Conservation (phyloP, 2,329 filamentous ascomycete species). For the Amesomyces nigricolor region DNA sequence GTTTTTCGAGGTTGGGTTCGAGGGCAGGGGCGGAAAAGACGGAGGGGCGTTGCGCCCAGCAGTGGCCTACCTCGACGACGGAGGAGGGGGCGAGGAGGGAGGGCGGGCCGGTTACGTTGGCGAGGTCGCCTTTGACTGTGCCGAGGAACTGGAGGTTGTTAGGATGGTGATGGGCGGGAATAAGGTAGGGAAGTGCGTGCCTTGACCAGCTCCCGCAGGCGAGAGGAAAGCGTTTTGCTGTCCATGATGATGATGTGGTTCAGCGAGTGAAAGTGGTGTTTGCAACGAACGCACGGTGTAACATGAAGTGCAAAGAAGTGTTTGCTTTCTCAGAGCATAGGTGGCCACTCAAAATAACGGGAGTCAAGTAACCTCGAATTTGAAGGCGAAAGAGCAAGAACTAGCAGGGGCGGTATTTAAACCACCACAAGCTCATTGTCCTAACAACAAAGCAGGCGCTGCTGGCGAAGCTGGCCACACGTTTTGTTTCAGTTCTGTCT, state of each 20-base stretch:
- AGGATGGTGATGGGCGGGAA: not conserved
- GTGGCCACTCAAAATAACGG: no score
- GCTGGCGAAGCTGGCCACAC: not conserved
- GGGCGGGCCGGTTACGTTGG: constrained; percentile 47
- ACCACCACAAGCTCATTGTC: no score
- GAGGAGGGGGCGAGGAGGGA: constrained; percentile 45
- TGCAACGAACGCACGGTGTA: not conserved
- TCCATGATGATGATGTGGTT: constrained; percentile 18
- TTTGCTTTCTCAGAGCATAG: no score
- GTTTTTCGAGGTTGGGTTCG: constrained; percentile 38
- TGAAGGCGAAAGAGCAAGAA: no score
- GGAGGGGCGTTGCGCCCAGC: constrained; percentile 44
- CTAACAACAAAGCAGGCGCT: not conserved
- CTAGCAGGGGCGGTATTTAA: no score
- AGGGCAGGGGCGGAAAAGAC: constrained; percentile 44
- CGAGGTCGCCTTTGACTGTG: constrained; percentile 44
- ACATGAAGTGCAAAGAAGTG: no score
- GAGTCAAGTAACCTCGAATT: no score
- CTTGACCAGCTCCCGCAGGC: constrained; percentile 31
- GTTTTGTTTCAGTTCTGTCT: constrained; percentile 9
- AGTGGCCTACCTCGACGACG: constrained; percentile 47
- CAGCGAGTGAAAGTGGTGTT: not conserved
- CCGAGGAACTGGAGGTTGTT: constrained; percentile 28
- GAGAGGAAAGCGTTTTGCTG: constrained; percentile 28
- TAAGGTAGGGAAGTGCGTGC: constrained; percentile 18